Evolutionary conservation across 768 basidiomycete genomes (phyloP).

Genomic region (Termitomyces sp.): DNA sequence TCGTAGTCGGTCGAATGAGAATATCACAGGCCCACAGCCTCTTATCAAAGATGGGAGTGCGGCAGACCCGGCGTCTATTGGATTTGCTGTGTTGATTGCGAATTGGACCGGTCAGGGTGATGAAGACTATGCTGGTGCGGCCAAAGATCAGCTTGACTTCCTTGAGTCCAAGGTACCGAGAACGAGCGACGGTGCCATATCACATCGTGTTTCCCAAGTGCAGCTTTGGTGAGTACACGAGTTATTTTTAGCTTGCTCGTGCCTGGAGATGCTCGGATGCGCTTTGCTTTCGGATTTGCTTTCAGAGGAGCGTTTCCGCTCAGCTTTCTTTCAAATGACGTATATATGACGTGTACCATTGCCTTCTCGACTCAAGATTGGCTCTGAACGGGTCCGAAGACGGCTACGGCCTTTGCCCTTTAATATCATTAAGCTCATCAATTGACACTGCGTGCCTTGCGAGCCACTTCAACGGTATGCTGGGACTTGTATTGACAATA

Average conservation of each 20-base stretch:
- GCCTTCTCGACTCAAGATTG: neutral
- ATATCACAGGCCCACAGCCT: constrained; percentile 49
- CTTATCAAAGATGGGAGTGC: constrained; percentile 55
- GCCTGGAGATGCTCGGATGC: neutral
- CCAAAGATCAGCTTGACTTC: constrained; percentile 61
- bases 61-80: constrained; percentile 80
- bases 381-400: neutral
- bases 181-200: constrained; percentile 76
- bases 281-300: neutral
- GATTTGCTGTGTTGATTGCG: constrained; percentile 60
- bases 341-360: neutral
- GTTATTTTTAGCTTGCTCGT: neutral
- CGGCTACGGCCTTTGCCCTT: neutral
- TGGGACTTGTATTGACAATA: neutral
- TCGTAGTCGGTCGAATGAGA: constrained; percentile 38
- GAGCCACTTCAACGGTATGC: neutral
- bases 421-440: neutral
- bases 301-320: no score
- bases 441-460: neutral
- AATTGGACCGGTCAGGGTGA: constrained; percentile 44
- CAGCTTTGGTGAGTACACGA: constrained; percentile 59
- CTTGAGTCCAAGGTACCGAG: constrained; percentile 53
- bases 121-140: constrained; percentile 60
- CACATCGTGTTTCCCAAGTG: constrained; percentile 64
- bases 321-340: neutral